Conservation (phyloP, 352 stramenopile species). For the Globisporangium cederbergense region DNA sequence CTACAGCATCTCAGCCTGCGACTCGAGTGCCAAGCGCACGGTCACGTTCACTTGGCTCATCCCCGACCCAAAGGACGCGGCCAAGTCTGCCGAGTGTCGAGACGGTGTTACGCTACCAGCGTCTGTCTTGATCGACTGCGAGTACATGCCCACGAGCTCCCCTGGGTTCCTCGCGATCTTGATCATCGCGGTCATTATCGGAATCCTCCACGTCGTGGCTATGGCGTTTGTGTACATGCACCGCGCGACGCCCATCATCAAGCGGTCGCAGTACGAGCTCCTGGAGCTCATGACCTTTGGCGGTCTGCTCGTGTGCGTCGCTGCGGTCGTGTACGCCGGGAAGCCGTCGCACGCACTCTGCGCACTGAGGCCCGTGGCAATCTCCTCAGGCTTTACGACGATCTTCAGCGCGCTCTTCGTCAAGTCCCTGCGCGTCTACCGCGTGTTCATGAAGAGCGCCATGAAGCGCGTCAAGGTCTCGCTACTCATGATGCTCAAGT, state of each 20-base stretch:
- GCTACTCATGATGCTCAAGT: slow-evolving; percentile 27
- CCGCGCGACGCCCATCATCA: slow-evolving; percentile 31
- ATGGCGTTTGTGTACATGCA: slow-evolving; percentile 26
- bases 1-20: slow-evolving; percentile 35
- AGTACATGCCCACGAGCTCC: slow-evolving; percentile 30
- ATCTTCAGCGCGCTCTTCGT: slow-evolving; percentile 31
- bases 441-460: slow-evolving; percentile 26
- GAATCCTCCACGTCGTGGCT: slow-evolving; percentile 4
- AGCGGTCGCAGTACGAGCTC: slow-evolving; percentile 36
- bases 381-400: slow-evolving; percentile 29
- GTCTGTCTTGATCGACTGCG: slow-evolving; percentile 24
- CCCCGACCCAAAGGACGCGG: slow-evolving; percentile 14
- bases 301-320: slow-evolving; percentile 25
- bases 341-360: slow-evolving; percentile 20
- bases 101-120: slow-evolving; percentile 23
- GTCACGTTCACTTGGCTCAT: slow-evolving; percentile 44
- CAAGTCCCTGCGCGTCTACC: slow-evolving; percentile 39
- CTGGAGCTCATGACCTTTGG: slow-evolving; percentile 27
- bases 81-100: slow-evolving; percentile 33
- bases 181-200: slow-evolving; percentile 17
- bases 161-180: slow-evolving; percentile 14
- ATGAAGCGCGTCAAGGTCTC: slow-evolving; percentile 30
- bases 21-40: slow-evolving; percentile 20
- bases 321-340: slow-evolving; percentile 23
- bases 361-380: slow-evolving; percentile 18